phyloP scores from a whole-genome alignment of 106 monocot genomes.

The Cymbidium sinense region DNA sequence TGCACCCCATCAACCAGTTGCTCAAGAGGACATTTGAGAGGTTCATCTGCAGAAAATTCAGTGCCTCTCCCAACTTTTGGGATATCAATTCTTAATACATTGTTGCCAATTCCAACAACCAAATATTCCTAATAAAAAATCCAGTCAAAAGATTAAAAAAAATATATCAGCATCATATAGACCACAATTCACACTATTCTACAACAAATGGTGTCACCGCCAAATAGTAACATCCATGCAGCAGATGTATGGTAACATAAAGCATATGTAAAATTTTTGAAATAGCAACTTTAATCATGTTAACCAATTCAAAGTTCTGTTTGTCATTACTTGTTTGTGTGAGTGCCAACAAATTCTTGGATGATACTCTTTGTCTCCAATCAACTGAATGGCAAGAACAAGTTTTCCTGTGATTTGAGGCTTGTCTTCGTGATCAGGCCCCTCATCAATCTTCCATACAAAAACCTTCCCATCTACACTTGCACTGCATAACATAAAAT shows the following conservation, averaged over 20 bases:
- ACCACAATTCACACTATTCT: background rate
- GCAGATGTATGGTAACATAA: background rate
- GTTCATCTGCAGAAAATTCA: slow-evolving; percentile 69
- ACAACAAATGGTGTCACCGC: slow-evolving; percentile 1
- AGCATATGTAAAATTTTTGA: background rate
- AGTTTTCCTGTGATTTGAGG: slow-evolving; percentile 80
- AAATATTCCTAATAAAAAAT: slow-evolving; percentile 59
- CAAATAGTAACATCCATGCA: background rate
- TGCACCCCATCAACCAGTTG: slow-evolving; percentile 77
- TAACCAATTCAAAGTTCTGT: background rate
- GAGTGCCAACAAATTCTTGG: slow-evolving; percentile 95
- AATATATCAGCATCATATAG: slow-evolving; percentile 3
- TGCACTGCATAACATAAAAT: slow-evolving; percentile 48
- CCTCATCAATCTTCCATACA: slow-evolving; percentile 96
- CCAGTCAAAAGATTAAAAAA: background rate
- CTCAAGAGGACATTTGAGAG: slow-evolving; percentile 65
- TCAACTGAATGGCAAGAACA: slow-evolving; percentile 73
- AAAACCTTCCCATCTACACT: slow-evolving; percentile 90
- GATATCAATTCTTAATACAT: slow-evolving; percentile 80
- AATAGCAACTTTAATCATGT: background rate
- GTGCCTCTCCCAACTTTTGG: slow-evolving; percentile 77
- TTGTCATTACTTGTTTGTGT: slow-evolving; percentile 84
- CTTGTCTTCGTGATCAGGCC: slow-evolving; percentile 79
- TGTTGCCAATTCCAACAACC: slow-evolving; percentile 73
- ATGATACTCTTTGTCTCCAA: slow-evolving; percentile 64